Evolutionary conservation across 2,329 filamentous ascomycete genomes (phyloP), one percentile per base, ranked within the genome.

Genomic region (Talaromyces verruculosus): DNA sequence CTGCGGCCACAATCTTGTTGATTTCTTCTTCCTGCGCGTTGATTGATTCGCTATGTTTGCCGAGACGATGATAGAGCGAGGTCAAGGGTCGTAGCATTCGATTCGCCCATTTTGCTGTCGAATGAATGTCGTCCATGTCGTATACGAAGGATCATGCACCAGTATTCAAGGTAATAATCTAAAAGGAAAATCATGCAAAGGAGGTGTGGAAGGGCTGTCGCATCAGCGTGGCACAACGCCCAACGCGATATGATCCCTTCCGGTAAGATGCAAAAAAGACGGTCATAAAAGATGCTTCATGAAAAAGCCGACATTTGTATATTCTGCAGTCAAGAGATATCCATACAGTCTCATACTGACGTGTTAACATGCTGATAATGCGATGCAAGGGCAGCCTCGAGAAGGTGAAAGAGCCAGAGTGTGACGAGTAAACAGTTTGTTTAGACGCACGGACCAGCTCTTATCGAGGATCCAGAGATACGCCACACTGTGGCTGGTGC

Each of bases 61-160:
- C 77, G 37, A 82, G 70, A 61, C 78, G 76, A 61, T 76, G 73
- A 65, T 79, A 74, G 59, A 79, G 72, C 19, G 78, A 78, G 19
- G 73, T 75, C 64, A 82, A 71, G 37, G 79, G 80, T 66, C 79
- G 77, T 63, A 82, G 69, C 65, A 80, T 75, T 69, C 79, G 77
- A 66, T 79, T 79, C 64, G 77, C 78, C 79, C 79, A 80, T 76
- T 73, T 77, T 60, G 78, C 76, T 7, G 77, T 80, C 49, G 76
- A 71, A 66, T 75, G 74, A 57, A 78, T 67, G 65, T 79, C 75
- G 58, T 77, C 75, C 77, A 79, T 79, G n/a, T 64, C 65, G 55
- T 62, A 39, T 19, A 39, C n/a, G 13, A 43, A 47, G 41, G 4
- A 47, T 43, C 33, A 64, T 60, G 35, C 17, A 19, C 25, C 5